Evolutionary conservation across 1,139 yeast genomes (phyloP), one percentile per base, ranked within the genome.

Genomic region (Insectozyma bohioensis): DNA sequence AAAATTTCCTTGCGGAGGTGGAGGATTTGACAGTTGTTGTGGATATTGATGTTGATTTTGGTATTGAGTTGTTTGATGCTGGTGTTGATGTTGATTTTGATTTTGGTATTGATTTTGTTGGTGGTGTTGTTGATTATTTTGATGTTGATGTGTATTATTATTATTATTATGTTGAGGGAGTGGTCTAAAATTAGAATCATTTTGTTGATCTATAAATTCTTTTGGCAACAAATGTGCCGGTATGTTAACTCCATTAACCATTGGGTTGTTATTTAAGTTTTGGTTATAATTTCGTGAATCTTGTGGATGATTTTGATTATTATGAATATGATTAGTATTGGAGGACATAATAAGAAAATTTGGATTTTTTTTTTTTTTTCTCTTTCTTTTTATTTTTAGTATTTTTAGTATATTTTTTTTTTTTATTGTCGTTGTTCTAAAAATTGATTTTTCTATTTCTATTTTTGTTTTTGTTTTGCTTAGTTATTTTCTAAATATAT

Each of bases 141-240:
- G 31, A 15, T 31, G 33, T 17, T 34, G 38, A 19, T 25, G 31
- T n/a, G n/a, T n/a, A n/a, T 2, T 24, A 30, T 19, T 28, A 39
- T 6, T 22, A n/a, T 24, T 26, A 14, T 21, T 21, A 6, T 19
- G 31, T 12, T 21, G 30, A 13, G 24, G 40, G 26, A 25, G 39
- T 18, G 37, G 31, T 8, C 28, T 35, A 4, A 24, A 34, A n/a
- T 33, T 39, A 18, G 26, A 34, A 12, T 28, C 32, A 6, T 34
- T 16, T 24, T 36, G 43, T 30, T 41, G 45, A 11, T 38, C 29
- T 31, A 56, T 42, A 42, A 54, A 56, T 4, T 56, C 52, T 44
- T 50, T 64, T 2, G 70, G 70, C 31, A 64, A 44, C 36, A 64
- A 54, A 45, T 64, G 70, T 11, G 61, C 54, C 4, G 70, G 70